Conservation (phyloP, 208 protist genomes). For the Angomonas deanei region DNA sequence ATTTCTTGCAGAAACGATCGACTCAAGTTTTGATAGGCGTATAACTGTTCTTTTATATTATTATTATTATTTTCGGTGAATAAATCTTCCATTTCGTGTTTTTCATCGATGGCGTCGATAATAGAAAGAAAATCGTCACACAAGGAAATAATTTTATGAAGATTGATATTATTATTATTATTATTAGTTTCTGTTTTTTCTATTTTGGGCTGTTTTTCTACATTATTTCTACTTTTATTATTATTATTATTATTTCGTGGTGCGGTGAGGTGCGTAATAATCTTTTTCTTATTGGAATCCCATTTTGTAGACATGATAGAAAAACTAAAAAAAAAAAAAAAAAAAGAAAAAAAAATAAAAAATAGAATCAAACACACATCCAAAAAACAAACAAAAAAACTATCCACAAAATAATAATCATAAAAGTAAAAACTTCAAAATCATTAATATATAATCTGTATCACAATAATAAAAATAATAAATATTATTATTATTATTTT, state of each 20-base stretch:
- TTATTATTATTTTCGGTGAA: not conserved
- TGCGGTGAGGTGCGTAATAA: not conserved
- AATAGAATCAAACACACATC: not conserved
- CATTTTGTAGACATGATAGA: not conserved
- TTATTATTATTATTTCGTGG: too few relatives aligned
- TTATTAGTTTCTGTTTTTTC: too few relatives aligned
- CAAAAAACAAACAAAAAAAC: conserved; percentile 4
- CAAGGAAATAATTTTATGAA: too few relatives aligned
- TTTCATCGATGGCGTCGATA: not conserved
- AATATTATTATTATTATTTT: conserved; percentile 2
- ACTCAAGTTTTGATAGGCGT: not conserved
- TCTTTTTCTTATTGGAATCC: not conserved
- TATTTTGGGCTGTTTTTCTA: too few relatives aligned
- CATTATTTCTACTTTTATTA: too few relatives aligned
- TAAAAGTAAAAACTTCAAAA: not conserved
- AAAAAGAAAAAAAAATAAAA: conserved; percentile 2
- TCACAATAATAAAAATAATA: too few relatives aligned
- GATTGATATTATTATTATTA: too few relatives aligned
- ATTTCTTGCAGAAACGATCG: not conserved
- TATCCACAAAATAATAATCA: conserved; percentile 3
- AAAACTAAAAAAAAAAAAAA: conserved; percentile 14
- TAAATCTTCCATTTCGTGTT: not conserved
- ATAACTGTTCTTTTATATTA: not conserved
- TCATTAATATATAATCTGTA: not conserved
- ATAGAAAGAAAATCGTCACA: not conserved